phyloP scores from a whole-genome alignment of 192 early-diverging fungal species.

The Coemansia asiatica region DNA sequence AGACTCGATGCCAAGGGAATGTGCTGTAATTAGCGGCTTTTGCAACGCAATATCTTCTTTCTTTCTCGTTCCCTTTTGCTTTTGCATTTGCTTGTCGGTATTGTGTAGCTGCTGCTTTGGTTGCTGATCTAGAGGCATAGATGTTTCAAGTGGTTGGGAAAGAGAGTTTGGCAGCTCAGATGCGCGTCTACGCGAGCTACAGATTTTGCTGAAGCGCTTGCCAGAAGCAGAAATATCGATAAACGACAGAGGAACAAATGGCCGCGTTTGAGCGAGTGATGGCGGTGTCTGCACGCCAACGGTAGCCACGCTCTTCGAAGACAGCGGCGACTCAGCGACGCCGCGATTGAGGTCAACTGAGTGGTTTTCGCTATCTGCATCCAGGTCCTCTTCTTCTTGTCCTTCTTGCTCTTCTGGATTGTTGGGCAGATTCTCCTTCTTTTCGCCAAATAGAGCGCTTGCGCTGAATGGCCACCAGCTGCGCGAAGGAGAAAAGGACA shows the following conservation, averaged over 20 bases:
- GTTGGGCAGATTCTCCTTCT: slow-evolving; percentile 5
- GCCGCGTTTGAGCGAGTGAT: background rate
- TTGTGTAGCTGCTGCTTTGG: background rate
- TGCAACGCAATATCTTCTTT: no score
- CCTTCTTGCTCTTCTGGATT: background rate
- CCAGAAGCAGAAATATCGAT: slow-evolving; percentile 29
- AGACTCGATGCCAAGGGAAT: slow-evolving; percentile 36
- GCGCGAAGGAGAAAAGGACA: background rate
- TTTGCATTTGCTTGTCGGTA: background rate
- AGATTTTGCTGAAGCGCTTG: slow-evolving; percentile 11
- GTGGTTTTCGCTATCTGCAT: background rate
- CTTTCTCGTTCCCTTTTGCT: background rate
- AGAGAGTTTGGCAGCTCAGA: slow-evolving; percentile 1
- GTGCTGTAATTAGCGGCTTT: slow-evolving; percentile 31
- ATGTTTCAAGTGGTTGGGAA: background rate
- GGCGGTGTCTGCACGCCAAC: background rate
- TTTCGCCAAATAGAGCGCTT: slow-evolving; percentile 16
- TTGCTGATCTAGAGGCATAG: background rate
- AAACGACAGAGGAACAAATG: slow-evolving; percentile 38
- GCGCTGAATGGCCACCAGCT: slow-evolving; percentile 44
- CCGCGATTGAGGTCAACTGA: background rate
- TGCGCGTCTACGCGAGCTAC: slow-evolving; percentile 7
- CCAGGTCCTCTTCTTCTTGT: background rate
- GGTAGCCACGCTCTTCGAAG: background rate
- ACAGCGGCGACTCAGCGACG: background rate